Conservation (phyloP, 208 protist genomes). For the Willaertia magna region DNA sequence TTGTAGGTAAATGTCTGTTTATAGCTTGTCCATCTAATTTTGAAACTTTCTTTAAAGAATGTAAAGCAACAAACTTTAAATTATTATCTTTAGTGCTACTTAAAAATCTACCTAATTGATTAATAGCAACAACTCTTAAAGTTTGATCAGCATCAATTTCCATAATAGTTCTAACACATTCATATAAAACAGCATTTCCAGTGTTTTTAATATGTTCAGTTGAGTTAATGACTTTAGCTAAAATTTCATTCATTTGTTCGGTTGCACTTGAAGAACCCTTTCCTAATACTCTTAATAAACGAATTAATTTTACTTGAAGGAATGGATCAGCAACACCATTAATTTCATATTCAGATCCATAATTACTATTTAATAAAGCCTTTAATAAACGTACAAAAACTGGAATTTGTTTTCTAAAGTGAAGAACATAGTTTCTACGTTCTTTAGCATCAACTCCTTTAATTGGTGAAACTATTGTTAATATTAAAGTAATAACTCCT, state of each 20-base stretch:
- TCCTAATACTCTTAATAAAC: slow-evolving; percentile 88
- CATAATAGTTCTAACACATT: slow-evolving; percentile 94
- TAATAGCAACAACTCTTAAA: slow-evolving; percentile 81
- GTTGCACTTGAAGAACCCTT: slow-evolving; percentile 65
- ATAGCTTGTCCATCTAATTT: slow-evolving; percentile 66
- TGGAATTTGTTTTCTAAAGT: slow-evolving; percentile 66
- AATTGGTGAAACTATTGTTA: slow-evolving; percentile 48
- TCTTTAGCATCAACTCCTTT: background rate
- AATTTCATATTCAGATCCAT: slow-evolving; percentile 83
- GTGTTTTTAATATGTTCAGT: slow-evolving; percentile 85
- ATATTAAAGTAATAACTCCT: slow-evolving; percentile 48
- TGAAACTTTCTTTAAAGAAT: slow-evolving; percentile 76
- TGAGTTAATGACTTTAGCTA: slow-evolving; percentile 94
- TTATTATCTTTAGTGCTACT: slow-evolving; percentile 90
- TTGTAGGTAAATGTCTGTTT: slow-evolving; percentile 73
- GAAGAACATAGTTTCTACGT: background rate
- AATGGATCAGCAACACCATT: slow-evolving; percentile 92
- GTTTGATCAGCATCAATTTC: slow-evolving; percentile 76
- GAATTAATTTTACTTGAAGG: slow-evolving; percentile 86
- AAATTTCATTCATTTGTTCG: slow-evolving; percentile 90
- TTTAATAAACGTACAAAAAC: slow-evolving; percentile 81
- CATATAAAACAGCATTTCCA: slow-evolving; percentile 93
- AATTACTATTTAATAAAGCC: slow-evolving; percentile 76
- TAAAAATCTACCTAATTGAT: slow-evolving; percentile 95
- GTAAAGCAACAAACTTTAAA: slow-evolving; percentile 88